Evolutionary conservation across 2,329 filamentous ascomycete species (phyloP), one percentile per base, ranked within the genome.

Genomic region (Fusarium concolor): DNA sequence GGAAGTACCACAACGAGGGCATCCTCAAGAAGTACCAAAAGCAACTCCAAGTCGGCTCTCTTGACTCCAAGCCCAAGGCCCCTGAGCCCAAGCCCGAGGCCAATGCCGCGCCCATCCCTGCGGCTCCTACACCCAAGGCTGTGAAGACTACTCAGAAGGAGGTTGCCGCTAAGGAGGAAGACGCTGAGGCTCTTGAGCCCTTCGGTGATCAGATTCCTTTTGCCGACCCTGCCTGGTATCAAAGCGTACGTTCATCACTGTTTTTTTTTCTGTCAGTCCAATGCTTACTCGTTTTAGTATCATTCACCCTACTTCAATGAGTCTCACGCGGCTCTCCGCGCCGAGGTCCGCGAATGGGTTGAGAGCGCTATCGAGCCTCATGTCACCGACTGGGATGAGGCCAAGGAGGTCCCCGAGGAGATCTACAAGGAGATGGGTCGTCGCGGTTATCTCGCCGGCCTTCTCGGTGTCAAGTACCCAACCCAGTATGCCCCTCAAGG

Each of bases 291-390:
- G n/a, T 29, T 8, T 22, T 50, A 96, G 92, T 97, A 97, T 81
- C 92, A 97, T 83, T 97, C 95, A 3, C 93, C 95, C 28, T 98
- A 97, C 86, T 97, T 91, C 86, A 97, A 97, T 82, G 91, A 97
- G 81, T 90, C 93, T 7, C 96, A 99, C 80, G 94, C 89, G 57
- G 94, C 93, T 51, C 90, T 99, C 49, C 93, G 96, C 63, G 90
- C 89, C 69, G 96, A 99, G 84, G 86, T 97, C 63, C 92, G 96
- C 76, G 87, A 94, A 83, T 99, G 94, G 94, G 88, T 99, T 56
- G 92, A 97, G 65, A 87, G 85, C 57, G 92, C 93, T 74, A 90
- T 98, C 78, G 94, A 97, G 84, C 95, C 96, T 22, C 87, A 95
- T 74, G 93, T 98, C 57, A 92, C 89, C 39, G 96, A 99, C 79